Conservation (phyloP, 2,329 filamentous ascomycete genomes). For the Aureobasidium leucospermi region DNA sequence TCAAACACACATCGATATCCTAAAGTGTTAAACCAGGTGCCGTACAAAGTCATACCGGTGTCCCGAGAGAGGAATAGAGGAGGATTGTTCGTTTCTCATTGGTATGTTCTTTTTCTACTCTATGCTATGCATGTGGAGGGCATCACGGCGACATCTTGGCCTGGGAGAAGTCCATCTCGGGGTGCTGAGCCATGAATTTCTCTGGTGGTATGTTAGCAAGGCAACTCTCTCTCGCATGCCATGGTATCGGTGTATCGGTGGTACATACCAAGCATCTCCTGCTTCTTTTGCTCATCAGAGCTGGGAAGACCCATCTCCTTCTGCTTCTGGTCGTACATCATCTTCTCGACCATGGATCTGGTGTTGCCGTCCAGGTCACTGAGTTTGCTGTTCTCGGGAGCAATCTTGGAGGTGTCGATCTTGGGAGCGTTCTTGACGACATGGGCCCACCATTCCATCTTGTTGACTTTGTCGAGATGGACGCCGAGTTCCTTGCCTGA, state of each 20-base stretch:
- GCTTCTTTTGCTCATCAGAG: slow-evolving; percentile 92
- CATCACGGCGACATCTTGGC: slow-evolving; percentile 44
- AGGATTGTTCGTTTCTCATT: slow-evolving; percentile 4
- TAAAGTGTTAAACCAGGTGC: no score
- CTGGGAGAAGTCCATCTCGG: slow-evolving; percentile 63
- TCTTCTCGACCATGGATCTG: slow-evolving; percentile 97
- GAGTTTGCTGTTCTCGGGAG: slow-evolving; percentile 85
- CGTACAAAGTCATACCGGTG: no score
- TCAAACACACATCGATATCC: no score
- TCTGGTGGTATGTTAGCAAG: slow-evolving; percentile 6
- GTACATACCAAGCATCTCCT: slow-evolving; percentile 63
- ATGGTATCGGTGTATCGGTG: neutral
- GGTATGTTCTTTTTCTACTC: neutral
- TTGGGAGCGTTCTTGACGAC: slow-evolving; percentile 78
- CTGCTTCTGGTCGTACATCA: slow-evolving; percentile 99
- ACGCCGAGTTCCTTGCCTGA: slow-evolving; percentile 70
- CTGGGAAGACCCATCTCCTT: slow-evolving; percentile 87
- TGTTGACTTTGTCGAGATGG: slow-evolving; percentile 91
- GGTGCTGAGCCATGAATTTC: slow-evolving; percentile 80
- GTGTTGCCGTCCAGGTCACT: slow-evolving; percentile 93
- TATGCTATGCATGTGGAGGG: neutral
- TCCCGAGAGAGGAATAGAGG: no score
- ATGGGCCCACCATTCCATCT: slow-evolving; percentile 98
- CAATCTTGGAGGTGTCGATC: slow-evolving; percentile 93
- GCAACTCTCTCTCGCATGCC: neutral